Evolutionary conservation across 2,329 filamentous ascomycete species (phyloP), one percentile per base, ranked within the genome.

Genomic region (Cyclaneusma minus): DNA sequence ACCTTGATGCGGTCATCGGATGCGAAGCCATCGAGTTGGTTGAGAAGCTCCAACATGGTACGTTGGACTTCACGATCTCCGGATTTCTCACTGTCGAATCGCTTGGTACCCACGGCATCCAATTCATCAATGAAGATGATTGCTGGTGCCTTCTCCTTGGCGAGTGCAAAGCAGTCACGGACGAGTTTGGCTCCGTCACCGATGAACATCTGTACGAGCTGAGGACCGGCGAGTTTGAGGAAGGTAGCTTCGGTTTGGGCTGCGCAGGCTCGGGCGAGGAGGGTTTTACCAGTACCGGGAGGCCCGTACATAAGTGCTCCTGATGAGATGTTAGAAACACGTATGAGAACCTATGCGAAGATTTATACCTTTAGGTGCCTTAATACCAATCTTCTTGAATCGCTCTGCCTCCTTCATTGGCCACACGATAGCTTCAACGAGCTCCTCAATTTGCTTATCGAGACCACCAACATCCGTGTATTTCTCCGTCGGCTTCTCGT

Each of bases 111-210:
- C n/a, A 98, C 78, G 31, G 89, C 89, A 50, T 98, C 89, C 36
- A 98, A 61, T 56, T 98, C 89, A 57, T 98, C 89, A 45, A 98
- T 95, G 64, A 98, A 98, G 54, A 98, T 98, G 54, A 98, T 98
- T 31, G 89, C 84, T 1, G 89, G 91, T 0, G 89, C 89, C 64
- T 98, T 98, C 56, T 98, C 89, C 54, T 98, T 98, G 28, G 89
- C 89, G 9, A 98, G 64, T 2, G 89, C 89, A 50, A 98, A 98
- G 56, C 83, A 92, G 58, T 98, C 89, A 32, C 89, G 80, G 21
- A 98, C 89, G 16, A 98, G 69, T 58, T 98, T 98, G 22, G 91
- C 89, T 45, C 89, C 89, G 41, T 98, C 91, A 51, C 89, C 89
- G 21, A 98, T 98, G 53, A 95, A 98, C 89, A 95, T 98, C 54